These are phyloP conservation scores for Colletotrichum neosansevieriae DNA, from an alignment of 2,329 filamentous ascomycete species.

Conservation along the genomic window DNA sequence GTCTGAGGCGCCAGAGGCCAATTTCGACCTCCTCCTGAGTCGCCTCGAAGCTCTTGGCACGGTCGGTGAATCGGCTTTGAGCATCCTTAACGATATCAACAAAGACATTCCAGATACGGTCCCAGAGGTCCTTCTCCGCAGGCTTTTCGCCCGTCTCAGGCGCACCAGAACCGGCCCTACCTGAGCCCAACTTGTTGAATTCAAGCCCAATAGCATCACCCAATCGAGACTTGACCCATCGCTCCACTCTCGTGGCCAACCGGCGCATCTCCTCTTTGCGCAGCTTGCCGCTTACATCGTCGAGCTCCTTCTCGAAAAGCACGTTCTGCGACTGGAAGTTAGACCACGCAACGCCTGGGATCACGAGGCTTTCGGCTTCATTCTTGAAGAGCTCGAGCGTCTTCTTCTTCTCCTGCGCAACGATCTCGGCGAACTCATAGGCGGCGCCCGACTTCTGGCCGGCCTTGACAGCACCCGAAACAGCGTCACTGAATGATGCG, in stretches of 20 bases:
- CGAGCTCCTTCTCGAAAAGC: conserved; percentile 90
- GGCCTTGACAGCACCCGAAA: conserved; percentile 86
- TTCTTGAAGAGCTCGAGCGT: conserved; percentile 80
- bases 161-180: conserved; percentile 83
- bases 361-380: conserved; percentile 79
- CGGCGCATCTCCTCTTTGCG: conserved; percentile 97
- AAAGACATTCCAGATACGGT: conserved; percentile 92
- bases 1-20: conserved; percentile 89
- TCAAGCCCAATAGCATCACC: conserved; percentile 90
- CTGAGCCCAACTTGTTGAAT: conserved; percentile 95
- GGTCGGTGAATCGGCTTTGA: conserved; percentile 85
- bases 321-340: conserved; percentile 84
- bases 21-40: conserved; percentile 91
- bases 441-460: conserved; percentile 91
- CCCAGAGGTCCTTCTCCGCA: conserved; percentile 91
- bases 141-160: conserved; percentile 83
- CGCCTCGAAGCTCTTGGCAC: conserved; percentile 93
- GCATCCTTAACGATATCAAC: conserved; percentile 85
- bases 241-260: conserved; percentile 88
- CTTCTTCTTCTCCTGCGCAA: conserved; percentile 82
- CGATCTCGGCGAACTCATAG: conserved; percentile 97
- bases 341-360: conserved; percentile 88
- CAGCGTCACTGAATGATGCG: conserved; percentile 85
- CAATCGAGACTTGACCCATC: conserved; percentile 91
- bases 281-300: conserved; percentile 85